phyloP scores from a whole-genome alignment of 495 filamentous ascomycete genomes.

The Chaetomium fimeti region DNA sequence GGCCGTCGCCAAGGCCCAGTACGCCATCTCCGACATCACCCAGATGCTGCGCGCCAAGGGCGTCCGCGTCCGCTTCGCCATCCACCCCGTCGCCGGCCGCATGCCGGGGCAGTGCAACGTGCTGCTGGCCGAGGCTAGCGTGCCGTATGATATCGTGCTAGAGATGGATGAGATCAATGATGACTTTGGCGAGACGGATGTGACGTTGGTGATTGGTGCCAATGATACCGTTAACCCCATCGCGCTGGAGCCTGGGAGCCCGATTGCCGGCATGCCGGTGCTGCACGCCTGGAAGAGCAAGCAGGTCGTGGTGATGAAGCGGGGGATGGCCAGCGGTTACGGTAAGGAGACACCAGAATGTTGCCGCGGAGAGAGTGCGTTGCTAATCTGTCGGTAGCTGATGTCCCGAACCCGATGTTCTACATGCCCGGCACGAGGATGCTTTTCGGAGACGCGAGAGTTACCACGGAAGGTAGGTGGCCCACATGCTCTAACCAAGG shows the following conservation, averaged over 20 bases:
- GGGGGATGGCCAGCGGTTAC: conserved; percentile 77
- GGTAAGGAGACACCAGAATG: conserved; percentile 46
- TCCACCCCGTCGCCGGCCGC: conserved; percentile 77
- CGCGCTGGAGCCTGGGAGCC: conserved; percentile 70
- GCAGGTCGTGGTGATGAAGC: conserved; percentile 84
- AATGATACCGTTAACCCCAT: conserved; percentile 87
- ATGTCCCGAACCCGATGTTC: conserved; percentile 86
- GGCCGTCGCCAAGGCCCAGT: conserved; percentile 85
- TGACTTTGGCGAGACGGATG: conserved; percentile 74
- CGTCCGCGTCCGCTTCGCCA: conserved; percentile 78
- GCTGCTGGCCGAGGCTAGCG: conserved; percentile 73
- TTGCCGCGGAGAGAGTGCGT: not conserved
- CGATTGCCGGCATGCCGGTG: conserved; percentile 83
- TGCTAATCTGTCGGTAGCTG: conserved; percentile 46
- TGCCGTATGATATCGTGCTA: conserved; percentile 80
- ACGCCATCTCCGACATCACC: conserved; percentile 76
- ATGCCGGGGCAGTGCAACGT: conserved; percentile 91
- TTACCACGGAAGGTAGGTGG: conserved; percentile 66
- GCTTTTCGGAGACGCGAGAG: conserved; percentile 81
- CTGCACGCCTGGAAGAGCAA: conserved; percentile 87
- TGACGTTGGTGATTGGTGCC: conserved; percentile 82
- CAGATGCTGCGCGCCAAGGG: conserved; percentile 65
- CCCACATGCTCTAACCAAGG: not conserved
- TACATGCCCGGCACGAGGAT: conserved; percentile 80
- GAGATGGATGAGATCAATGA: conserved; percentile 94